Evolutionary conservation across 1,284 basidiomycete genomes (phyloP).

Genomic region (Volvariella volvacea): DNA sequence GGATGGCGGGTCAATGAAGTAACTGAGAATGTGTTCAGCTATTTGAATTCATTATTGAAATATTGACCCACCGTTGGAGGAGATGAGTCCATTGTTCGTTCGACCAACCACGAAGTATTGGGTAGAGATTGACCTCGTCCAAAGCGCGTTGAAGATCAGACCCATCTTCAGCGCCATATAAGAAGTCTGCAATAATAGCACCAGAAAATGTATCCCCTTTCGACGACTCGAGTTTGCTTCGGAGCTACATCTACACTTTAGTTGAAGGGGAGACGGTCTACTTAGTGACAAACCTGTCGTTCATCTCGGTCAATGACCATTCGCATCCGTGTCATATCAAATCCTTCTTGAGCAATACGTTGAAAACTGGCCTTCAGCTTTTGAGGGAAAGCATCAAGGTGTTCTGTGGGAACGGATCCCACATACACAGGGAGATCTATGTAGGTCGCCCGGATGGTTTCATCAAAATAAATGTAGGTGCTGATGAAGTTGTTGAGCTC

Average conservation of each 20-base stretch:
- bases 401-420: constrained; percentile 79
- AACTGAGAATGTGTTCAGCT: constrained; percentile 39
- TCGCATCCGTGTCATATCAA: constrained; percentile 90
- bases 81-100: constrained; percentile 75
- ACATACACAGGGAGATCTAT: constrained; percentile 76
- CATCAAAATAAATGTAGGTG: constrained; percentile 54
- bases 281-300: constrained; percentile 53
- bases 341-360: constrained; percentile 68
- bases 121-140: constrained; percentile 77
- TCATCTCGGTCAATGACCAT: constrained; percentile 87
- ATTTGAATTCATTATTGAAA: background rate
- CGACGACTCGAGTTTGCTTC: constrained; percentile 67
- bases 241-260: constrained; percentile 40
- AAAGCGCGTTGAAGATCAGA: constrained; percentile 71
- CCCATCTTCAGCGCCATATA: constrained; percentile 85
- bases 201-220: constrained; percentile 74
- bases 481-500: constrained; percentile 1
- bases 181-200: constrained; percentile 77
- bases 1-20: constrained; percentile 68
- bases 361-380: constrained; percentile 69
- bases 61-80: constrained; percentile 61
- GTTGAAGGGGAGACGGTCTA: constrained; percentile 1
- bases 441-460: constrained; percentile 71
- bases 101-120: constrained; percentile 64
- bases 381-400: constrained; percentile 67